Base-by-base conservation (phyloP, 352 stramenopile species). In the Phytophthora crassamura region DNA sequence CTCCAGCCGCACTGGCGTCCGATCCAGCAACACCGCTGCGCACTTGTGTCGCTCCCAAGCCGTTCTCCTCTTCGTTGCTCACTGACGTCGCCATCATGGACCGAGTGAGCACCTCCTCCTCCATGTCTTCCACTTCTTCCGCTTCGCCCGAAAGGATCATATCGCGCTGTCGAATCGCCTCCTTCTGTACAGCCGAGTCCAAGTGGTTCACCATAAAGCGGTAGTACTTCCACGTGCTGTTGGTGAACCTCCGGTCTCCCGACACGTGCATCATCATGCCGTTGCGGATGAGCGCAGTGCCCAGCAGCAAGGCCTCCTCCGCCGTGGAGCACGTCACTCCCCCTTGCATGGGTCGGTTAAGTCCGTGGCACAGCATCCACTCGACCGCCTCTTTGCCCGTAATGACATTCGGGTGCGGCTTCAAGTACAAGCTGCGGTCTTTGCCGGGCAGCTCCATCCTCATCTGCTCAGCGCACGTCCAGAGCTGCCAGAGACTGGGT, bases 211-310 rank as follows among this genome's bases (percentile, higher is more conserved):
- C 84, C 40, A 78, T 86, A 64, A 96, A 96, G 4, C 88, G 86
- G 60, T 96, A 96, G 53, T 96, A 96, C 57, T 93, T 94, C 81
- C 84, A 94, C 50, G 84, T 88, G 53, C 79, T 93, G 65, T 90
- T 94, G 7, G 81, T 74, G 51, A 94, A 94, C 20, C 83, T 78
- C 15, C 68, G 69, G 16, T 93, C 85, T 20, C 84, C 86, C 18
- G 86, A 91, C 3, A 93, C 82, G 22, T 94, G 83, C 33, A 82
- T 78, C 32, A 96, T 68, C 15, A 96, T 76, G 2, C 80, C 80
- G 33, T 81, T 86, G 4, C 85, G 84, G 43, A 96, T 69, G 3
- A 93, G 54, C 32, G 82, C 87, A 33, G 74, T 90, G 18, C 86
- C 88, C 3, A 96, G 64, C n/a, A 93, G 56, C 51, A 91, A 75